These are phyloP conservation scores for Dactylis glomerata DNA, from an alignment of 176 grass and related monocot genomes.

Conservation along the genomic window DNA sequence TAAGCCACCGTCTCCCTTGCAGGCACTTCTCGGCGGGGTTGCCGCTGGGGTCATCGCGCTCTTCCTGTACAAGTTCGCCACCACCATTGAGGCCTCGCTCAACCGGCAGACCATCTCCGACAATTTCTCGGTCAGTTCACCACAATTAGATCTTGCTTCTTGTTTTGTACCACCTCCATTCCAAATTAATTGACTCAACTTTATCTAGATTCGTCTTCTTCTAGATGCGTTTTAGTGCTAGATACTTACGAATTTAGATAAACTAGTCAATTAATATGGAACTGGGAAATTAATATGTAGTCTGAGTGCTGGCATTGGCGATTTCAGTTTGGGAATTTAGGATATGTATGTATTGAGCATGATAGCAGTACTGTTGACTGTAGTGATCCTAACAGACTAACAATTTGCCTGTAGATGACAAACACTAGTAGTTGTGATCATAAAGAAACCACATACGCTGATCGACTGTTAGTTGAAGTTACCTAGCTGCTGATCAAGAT, in stretches of 20 bases:
- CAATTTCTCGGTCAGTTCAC: conserved; percentile 77
- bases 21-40: conserved; percentile 70
- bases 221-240: too few relatives aligned
- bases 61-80: conserved; percentile 86
- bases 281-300: neutral
- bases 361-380: too few relatives aligned
- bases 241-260: too few relatives aligned
- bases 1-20: conserved; percentile 60
- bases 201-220: too few relatives aligned
- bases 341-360: neutral
- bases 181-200: too few relatives aligned
- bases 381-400: neutral
- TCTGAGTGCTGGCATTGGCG: neutral
- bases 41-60: conserved; percentile 76
- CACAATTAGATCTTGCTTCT: neutral
- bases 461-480: too few relatives aligned
- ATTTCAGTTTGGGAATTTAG: neutral
- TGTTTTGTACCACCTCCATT: too few relatives aligned
- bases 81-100: conserved; percentile 71
- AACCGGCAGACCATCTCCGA: conserved; percentile 75
- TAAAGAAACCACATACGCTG: too few relatives aligned
- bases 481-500: too few relatives aligned
- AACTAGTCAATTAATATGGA: too few relatives aligned
- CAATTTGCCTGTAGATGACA: too few relatives aligned
- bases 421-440: neutral